phyloP scores from a whole-genome alignment of 768 basidiomycete genomes.

The Pisolithus sp. region DNA sequence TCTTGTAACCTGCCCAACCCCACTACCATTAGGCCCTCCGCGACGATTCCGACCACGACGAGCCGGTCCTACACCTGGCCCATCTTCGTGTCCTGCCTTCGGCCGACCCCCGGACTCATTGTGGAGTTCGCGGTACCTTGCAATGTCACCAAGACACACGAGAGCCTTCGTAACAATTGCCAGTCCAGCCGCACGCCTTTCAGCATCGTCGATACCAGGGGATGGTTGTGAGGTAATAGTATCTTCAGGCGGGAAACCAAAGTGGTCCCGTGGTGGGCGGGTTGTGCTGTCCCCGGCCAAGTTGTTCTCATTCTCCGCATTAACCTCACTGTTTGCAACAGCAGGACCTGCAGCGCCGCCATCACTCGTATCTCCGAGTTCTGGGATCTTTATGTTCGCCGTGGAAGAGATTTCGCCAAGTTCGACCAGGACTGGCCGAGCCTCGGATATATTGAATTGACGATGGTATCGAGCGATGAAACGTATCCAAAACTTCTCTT shows the following conservation, averaged over 20 bases:
- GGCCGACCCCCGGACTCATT: constrained; percentile 64
- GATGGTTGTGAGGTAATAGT: constrained; percentile 31
- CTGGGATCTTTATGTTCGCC: constrained; percentile 30
- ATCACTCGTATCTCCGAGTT: constrained; percentile 14
- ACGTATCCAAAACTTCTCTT: constrained; percentile 88
- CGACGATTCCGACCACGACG: constrained; percentile 40
- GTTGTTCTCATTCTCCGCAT: constrained; percentile 14
- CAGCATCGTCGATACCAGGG: constrained; percentile 29
- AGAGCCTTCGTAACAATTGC: constrained; percentile 80
- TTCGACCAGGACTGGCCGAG: constrained; percentile 45
- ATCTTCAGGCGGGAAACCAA: constrained; percentile 59
- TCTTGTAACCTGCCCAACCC: constrained; percentile 43
- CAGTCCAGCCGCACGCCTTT: constrained; percentile 57
- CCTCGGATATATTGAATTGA: constrained; percentile 64
- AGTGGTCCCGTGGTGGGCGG: constrained; percentile 47
- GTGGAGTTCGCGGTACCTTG: constrained; percentile 88
- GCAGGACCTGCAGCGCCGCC: not conserved
- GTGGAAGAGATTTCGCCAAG: constrained; percentile 47
- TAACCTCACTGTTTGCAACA: constrained; percentile 3
- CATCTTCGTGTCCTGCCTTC: constrained; percentile 63
- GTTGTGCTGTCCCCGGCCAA: constrained; percentile 2
- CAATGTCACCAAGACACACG: constrained; percentile 90
- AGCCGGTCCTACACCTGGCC: constrained; percentile 21
- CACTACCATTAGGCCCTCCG: constrained; percentile 38
- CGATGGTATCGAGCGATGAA: constrained; percentile 71